Evolutionary conservation across 208 protist species (phyloP).

Genomic region (Jaenimonas drosophilae): DNA sequence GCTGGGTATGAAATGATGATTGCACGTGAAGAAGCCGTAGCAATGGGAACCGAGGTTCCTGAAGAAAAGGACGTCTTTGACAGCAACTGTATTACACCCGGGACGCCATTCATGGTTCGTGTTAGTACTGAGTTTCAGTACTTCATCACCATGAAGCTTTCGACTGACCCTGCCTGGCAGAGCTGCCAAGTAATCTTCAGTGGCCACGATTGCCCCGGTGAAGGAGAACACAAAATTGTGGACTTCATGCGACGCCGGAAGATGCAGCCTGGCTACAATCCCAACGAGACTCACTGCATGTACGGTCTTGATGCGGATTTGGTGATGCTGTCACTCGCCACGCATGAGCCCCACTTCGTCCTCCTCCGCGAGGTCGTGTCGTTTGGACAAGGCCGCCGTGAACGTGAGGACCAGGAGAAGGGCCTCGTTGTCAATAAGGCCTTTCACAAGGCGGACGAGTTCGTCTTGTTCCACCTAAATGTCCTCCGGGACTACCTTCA

Average conservation of each 20-base stretch:
- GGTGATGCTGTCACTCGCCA: slow-evolving; percentile 95
- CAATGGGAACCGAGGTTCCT: slow-evolving; percentile 52
- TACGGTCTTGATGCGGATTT: slow-evolving; percentile 98
- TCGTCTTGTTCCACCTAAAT: slow-evolving; percentile 88
- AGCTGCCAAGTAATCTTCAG: slow-evolving; percentile 92
- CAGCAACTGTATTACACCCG: slow-evolving; percentile 98
- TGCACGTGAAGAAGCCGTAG: slow-evolving; percentile 58
- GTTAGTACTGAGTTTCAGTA: slow-evolving; percentile 91
- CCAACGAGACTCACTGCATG: slow-evolving; percentile 95
- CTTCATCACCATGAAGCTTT: slow-evolving; percentile 92
- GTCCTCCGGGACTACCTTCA: slow-evolving; percentile 95
- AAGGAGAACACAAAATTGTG: slow-evolving; percentile 99
- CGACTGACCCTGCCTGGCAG: slow-evolving; percentile 90
- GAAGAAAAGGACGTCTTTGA: slow-evolving; percentile 92
- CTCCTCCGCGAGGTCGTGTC: slow-evolving; percentile 94
- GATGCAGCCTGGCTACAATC: slow-evolving; percentile 87
- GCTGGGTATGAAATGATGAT: slow-evolving; percentile 84
- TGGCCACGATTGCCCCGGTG: slow-evolving; percentile 93
- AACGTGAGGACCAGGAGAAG: slow-evolving; percentile 71
- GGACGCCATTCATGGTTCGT: slow-evolving; percentile 96
- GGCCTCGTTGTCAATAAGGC: slow-evolving; percentile 74
- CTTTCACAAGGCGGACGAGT: slow-evolving; percentile 74
- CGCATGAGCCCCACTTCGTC: slow-evolving; percentile 96
- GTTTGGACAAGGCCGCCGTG: slow-evolving; percentile 60
- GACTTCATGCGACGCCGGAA: slow-evolving; percentile 97